Evolutionary conservation across 495 filamentous ascomycete species (phyloP).

Genomic region (Trichoderma gamsii): DNA sequence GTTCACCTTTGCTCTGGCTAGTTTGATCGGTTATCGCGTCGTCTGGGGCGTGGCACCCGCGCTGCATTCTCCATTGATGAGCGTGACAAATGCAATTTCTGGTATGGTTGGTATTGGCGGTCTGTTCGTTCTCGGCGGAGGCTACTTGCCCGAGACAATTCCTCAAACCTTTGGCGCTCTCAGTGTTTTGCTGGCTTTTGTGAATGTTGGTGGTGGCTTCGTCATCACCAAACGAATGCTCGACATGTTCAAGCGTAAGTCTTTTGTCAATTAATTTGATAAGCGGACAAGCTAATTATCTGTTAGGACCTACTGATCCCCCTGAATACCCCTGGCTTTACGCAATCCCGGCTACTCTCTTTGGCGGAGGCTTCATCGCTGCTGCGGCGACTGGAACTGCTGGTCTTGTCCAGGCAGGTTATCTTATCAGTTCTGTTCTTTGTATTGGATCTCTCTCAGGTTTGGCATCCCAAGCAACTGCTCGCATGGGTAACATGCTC

Average conservation of each 20-base stretch:
- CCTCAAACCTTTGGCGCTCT: slow-evolving; percentile 69
- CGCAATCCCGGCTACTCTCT: slow-evolving; percentile 63
- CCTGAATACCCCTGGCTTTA: slow-evolving; percentile 81
- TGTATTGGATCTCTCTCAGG: slow-evolving; percentile 70
- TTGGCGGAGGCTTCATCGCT: slow-evolving; percentile 69
- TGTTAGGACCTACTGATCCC: slow-evolving; percentile 60
- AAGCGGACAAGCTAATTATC: slow-evolving; percentile 20
- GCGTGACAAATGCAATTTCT: slow-evolving; percentile 80
- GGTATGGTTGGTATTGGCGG: slow-evolving; percentile 81
- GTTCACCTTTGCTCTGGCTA: slow-evolving; percentile 72
- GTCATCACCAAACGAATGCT: slow-evolving; percentile 84
- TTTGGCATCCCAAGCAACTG: slow-evolving; percentile 68
- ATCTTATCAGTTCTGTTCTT: slow-evolving; percentile 68
- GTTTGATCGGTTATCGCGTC: slow-evolving; percentile 71
- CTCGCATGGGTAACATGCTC: slow-evolving; percentile 71
- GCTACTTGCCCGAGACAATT: slow-evolving; percentile 64
- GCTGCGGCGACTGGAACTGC: slow-evolving; percentile 71
- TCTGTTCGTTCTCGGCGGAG: slow-evolving; percentile 74
- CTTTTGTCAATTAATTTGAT: neutral
- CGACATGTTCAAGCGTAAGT: slow-evolving; percentile 75
- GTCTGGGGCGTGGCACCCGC: slow-evolving; percentile 75
- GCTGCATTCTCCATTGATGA: slow-evolving; percentile 77
- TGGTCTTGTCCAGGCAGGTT: slow-evolving; percentile 74
- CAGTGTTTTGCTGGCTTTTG: slow-evolving; percentile 73
- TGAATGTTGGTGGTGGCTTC: slow-evolving; percentile 77